Evolutionary conservation across 2,329 filamentous ascomycete species (phyloP).

Genomic region (Exophiala sp.): DNA sequence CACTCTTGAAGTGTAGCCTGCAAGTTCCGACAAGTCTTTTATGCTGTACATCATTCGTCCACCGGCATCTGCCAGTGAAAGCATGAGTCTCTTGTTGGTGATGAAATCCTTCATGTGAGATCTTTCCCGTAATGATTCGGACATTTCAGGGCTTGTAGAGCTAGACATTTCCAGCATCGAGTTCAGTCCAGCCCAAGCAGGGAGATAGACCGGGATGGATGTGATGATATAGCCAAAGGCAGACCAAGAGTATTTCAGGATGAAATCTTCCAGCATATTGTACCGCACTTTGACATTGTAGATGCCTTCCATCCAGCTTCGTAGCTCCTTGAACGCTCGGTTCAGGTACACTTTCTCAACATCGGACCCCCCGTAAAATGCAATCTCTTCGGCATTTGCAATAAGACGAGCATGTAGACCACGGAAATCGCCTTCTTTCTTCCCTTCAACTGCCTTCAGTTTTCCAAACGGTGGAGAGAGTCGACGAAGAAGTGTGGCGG

Average conservation of each 20-base stretch:
- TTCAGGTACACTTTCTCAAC: conserved; percentile 93
- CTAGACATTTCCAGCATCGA: conserved; percentile 59
- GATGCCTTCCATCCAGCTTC: conserved; percentile 96
- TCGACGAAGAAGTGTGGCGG: conserved; percentile 80
- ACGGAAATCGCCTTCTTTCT: conserved; percentile 92
- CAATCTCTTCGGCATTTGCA: conserved; percentile 94
- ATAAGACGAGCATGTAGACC: conserved; percentile 87
- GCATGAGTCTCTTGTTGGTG: conserved; percentile 97
- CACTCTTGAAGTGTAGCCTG: conserved; percentile 91
- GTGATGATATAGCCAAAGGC: conserved; percentile 94
- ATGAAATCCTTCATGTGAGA: conserved; percentile 98
- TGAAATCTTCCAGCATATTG: conserved; percentile 98
- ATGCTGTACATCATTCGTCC: conserved; percentile 99
- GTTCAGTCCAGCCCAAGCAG: conserved; percentile 84
- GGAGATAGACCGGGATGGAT: conserved; percentile 88
- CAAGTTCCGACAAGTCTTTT: conserved; percentile 93
- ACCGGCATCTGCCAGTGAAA: conserved; percentile 92
- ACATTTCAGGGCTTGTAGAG: conserved; percentile 25
- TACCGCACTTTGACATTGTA: conserved; percentile 97
- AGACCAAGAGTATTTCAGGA: conserved; percentile 98
- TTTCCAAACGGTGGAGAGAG: conserved; percentile 95
- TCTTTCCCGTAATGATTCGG: conserved; percentile 61
- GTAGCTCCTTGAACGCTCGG: conserved; percentile 85
- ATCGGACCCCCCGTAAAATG: conserved; percentile 92
- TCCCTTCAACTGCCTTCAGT: conserved; percentile 90